Conservation (phyloP, 768 basidiomycete species). For the Zangia roseola region DNA sequence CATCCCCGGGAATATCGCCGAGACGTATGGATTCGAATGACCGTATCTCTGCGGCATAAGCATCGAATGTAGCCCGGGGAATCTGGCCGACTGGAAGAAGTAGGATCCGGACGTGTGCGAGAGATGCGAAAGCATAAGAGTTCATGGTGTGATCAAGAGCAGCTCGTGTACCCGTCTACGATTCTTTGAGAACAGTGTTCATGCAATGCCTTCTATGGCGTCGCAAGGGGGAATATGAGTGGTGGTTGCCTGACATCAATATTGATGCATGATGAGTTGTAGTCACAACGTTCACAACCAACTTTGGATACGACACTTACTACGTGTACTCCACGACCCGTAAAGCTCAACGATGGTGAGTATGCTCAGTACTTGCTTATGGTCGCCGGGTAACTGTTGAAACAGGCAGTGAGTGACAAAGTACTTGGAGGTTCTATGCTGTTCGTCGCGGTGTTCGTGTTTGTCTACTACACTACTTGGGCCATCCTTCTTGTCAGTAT, state of each 20-base stretch:
- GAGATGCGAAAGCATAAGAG: constrained; percentile 69
- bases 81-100: constrained; percentile 85
- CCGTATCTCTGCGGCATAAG: constrained; percentile 71
- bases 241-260: background rate
- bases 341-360: constrained; percentile 26
- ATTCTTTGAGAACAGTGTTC: background rate
- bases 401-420: constrained; percentile 79
- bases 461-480: constrained; percentile 92
- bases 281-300: background rate
- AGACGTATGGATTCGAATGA: constrained; percentile 72
- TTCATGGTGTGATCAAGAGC: constrained; percentile 47
- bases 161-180: background rate
- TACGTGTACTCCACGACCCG: background rate
- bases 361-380: background rate
- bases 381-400: constrained; percentile 5
- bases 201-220: constrained; percentile 2
- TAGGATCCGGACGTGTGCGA: constrained; percentile 83
- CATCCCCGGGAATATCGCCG: constrained; percentile 79
- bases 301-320: constrained; percentile 18
- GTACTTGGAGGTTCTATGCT: constrained; percentile 78
- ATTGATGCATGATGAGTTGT: too few relatives aligned
- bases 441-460: constrained; percentile 69
- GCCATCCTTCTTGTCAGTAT: constrained; percentile 75
- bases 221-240: background rate
- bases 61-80: constrained; percentile 63